These are phyloP conservation scores for Microbotryum silenes-acaulis DNA, from an alignment of 1,284 basidiomycete species.

Conservation along the genomic window DNA sequence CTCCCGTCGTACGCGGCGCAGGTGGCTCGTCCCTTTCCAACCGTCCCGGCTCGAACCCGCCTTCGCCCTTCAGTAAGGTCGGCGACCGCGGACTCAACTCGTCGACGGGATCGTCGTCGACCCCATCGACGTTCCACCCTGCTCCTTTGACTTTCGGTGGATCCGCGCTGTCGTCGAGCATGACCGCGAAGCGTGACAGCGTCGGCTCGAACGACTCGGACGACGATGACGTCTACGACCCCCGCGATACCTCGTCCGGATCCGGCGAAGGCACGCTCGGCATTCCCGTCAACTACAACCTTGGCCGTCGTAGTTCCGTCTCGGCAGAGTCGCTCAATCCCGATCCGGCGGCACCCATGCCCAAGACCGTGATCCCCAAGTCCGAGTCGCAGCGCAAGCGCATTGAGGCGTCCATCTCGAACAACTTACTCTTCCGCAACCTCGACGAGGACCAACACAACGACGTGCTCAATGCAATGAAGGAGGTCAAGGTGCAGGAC, in stretches of 20 bases:
- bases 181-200: not conserved
- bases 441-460: slow-evolving; percentile 92
- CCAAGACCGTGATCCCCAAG: slow-evolving; percentile 65
- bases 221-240: slow-evolving; percentile 24
- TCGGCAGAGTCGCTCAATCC: slow-evolving; percentile 94
- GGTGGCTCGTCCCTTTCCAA: slow-evolving; percentile 15
- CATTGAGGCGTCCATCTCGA: slow-evolving; percentile 76
- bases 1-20: slow-evolving; percentile 34
- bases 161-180: slow-evolving; percentile 1
- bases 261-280: not conserved
- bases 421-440: slow-evolving; percentile 92
- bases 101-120: slow-evolving; percentile 17
- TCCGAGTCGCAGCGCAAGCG: slow-evolving; percentile 73
- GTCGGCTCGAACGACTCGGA: slow-evolving; percentile 22
- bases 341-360: slow-evolving; percentile 43
- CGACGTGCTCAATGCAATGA: slow-evolving; percentile 92
- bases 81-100: slow-evolving; percentile 6
- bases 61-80: slow-evolving; percentile 16
- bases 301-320: slow-evolving; percentile 85
- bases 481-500: slow-evolving; percentile 64
- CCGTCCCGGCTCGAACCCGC: slow-evolving; percentile 20
- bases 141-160: slow-evolving; percentile 12
- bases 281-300: slow-evolving; percentile 28
- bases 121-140: slow-evolving; percentile 3
- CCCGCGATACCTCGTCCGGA: slow-evolving; percentile 15